Base-by-base conservation (phyloP, 257 asterid genomes). In the Parsonsia alboflavescens region DNA sequence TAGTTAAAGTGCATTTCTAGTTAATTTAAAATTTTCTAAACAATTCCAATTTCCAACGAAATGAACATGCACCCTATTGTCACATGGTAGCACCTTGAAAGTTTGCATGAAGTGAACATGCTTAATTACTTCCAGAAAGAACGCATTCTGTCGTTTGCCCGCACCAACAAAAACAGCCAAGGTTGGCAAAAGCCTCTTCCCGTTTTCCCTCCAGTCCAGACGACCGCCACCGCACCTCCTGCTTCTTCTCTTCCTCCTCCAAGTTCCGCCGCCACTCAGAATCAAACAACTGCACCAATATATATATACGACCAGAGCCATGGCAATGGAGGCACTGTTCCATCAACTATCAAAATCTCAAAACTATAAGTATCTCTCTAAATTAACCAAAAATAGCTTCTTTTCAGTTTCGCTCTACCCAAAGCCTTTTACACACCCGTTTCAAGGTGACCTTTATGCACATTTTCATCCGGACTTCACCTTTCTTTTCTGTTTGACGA, bases 281-380 rank as follows among this genome's bases (percentile, higher is more conserved):
- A 59, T 19, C 16, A 15, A 17, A 56, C n/a, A 48, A 24, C 36
- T 15, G 39, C 30, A 15, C 21, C n/a, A 42, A 12, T 44, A 12
- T 16, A 4, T 11, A 19, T 42, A 4, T 11, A 19, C 9, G 4
- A 49, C 42, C n/a, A n/a, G 42, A 63, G 57, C 65, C 12, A 77
- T 66, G 70, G 67, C 83, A n/a, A 77, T 85, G 86, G 84, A 87
- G 41, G 76, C 85, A 71, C 81, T 82, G 63, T 81, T 80, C 68
- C 78, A 62, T 78, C 84, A 52, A 48, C 58, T 86, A 44, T 80
- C 79, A 28, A 88, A 81, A 79, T 66, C 88, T 63, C 70, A 74
- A 33, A 24, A 41, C 45, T 49, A 49, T 68, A 56, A 45, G 16
- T 13, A 28, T 54, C 70, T 84, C 48, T 69, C 68, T 50, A 73